Evolutionary conservation across 1,139 yeast genomes (phyloP).

Genomic region (Sporopachydermia cereana): DNA sequence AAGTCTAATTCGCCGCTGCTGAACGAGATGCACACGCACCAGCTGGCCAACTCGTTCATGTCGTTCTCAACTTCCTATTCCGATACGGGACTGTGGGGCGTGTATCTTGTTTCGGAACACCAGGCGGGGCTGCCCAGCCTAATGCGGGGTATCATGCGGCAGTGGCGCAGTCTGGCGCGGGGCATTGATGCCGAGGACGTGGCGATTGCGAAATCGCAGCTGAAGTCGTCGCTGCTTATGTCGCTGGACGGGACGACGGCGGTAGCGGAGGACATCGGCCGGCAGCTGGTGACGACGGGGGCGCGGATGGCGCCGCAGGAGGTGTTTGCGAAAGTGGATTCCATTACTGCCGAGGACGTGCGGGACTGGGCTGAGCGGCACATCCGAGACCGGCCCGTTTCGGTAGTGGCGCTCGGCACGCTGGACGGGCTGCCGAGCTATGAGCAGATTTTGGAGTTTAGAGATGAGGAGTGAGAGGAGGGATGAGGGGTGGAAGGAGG

Average conservation of each 20-base stretch:
- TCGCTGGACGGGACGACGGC: constrained; percentile 94
- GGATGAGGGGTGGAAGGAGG: background rate
- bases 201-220: constrained; percentile 86
- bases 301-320: constrained; percentile 84
- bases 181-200: constrained; percentile 85
- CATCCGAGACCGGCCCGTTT: constrained; percentile 67
- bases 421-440: constrained; percentile 52
- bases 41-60: constrained; percentile 87
- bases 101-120: constrained; percentile 77
- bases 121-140: constrained; percentile 53
- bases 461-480: constrained; percentile 11
- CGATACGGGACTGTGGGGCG: constrained; percentile 97
- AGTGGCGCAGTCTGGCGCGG: constrained; percentile 76
- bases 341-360: constrained; percentile 69
- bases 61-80: constrained; percentile 95
- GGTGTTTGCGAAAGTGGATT: constrained; percentile 74
- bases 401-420: constrained; percentile 85
- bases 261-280: constrained; percentile 94
- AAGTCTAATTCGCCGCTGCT: constrained; percentile 81
- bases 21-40: constrained; percentile 60
- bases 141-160: constrained; percentile 65
- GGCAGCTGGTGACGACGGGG: constrained; percentile 94
- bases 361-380: constrained; percentile 82
- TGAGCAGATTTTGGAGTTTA: constrained; percentile 29
- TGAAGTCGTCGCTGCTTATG: constrained; percentile 80